These are phyloP conservation scores for Synchytrium microbalum DNA, from an alignment of 371 early-diverging fungal genomes.

Conservation along the genomic window DNA sequence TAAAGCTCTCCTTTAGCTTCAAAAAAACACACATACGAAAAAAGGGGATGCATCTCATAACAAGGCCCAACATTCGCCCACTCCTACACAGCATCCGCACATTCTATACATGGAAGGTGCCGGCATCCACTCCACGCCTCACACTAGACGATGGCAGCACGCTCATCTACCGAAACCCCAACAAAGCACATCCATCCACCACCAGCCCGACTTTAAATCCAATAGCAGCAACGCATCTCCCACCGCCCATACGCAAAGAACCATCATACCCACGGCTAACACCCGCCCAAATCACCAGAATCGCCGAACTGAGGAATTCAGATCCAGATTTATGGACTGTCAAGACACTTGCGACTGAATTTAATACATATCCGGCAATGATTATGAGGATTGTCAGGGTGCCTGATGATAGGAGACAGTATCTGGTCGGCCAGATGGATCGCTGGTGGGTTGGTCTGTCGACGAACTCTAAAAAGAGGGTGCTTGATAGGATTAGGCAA, in stretches of 20 bases:
- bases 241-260: conserved; percentile 23
- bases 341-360: background rate
- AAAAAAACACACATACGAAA: background rate
- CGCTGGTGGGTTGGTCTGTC: conserved; percentile 23
- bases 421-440: conserved; percentile 18
- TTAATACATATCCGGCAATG: conserved; percentile 24
- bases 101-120: conserved; percentile 34
- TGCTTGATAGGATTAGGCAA: conserved; percentile 23
- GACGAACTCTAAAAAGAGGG: conserved; percentile 25
- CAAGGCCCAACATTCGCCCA: too few species aligned
- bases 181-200: conserved; percentile 5
- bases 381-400: conserved; percentile 21
- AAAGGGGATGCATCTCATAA: background rate
- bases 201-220: conserved; percentile 5
- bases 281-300: conserved; percentile 23
- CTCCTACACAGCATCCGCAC: conserved; percentile 15
- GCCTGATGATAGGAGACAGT: conserved; percentile 19
- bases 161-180: conserved; percentile 19
- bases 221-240: conserved; percentile 7
- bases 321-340: conserved; percentile 34
- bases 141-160: conserved; percentile 34
- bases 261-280: conserved; percentile 18
- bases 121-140: conserved; percentile 27
- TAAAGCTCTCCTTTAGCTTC: too few species aligned
- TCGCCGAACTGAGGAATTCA: conserved; percentile 12